Conservation (phyloP, 176 grass and related monocot species). For the Phragmites australis region DNA sequence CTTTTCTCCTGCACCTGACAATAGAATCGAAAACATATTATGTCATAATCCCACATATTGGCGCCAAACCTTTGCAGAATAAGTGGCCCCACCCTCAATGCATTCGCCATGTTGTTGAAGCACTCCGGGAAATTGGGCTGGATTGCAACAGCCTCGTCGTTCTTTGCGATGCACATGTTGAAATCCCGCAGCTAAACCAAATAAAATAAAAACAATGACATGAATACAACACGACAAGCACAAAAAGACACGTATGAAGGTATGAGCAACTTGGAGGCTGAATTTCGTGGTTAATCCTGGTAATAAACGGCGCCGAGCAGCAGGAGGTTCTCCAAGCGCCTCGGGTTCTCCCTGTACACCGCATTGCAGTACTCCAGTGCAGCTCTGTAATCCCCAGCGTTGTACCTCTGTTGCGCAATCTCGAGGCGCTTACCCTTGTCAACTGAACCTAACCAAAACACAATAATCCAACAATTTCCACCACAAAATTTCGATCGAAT, state of each 20-base stretch:
- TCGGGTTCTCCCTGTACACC: slow-evolving; percentile 40
- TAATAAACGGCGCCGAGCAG: slow-evolving; percentile 52
- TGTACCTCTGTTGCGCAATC: slow-evolving; percentile 45
- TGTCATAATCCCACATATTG: not conserved
- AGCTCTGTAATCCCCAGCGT: slow-evolving; percentile 39
- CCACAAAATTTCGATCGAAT: not conserved
- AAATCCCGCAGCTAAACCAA: slow-evolving; percentile 53
- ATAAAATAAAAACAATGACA: not conserved
- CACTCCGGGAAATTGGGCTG: slow-evolving; percentile 65
- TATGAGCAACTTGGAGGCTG: not conserved
- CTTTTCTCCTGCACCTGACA: slow-evolving; percentile 57
- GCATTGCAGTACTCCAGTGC: slow-evolving; percentile 48
- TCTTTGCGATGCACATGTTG: slow-evolving; percentile 69
- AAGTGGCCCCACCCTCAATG: slow-evolving; percentile 58
- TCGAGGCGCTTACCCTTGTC: slow-evolving; percentile 25
- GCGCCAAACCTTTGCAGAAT: not conserved
- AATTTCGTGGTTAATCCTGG: slow-evolving; percentile 39
- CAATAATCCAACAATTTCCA: not conserved
- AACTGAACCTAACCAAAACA: slow-evolving; percentile 13
- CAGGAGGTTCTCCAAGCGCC: slow-evolving; percentile 45
- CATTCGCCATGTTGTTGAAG: slow-evolving; percentile 83
- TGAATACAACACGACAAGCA: not conserved
- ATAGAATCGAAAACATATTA: not conserved
- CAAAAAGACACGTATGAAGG: not conserved
- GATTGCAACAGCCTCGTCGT: slow-evolving; percentile 71